These are phyloP conservation scores for Tricladium varicosporioides DNA, from an alignment of 2,329 filamentous ascomycete species.

Conservation along the genomic window DNA sequence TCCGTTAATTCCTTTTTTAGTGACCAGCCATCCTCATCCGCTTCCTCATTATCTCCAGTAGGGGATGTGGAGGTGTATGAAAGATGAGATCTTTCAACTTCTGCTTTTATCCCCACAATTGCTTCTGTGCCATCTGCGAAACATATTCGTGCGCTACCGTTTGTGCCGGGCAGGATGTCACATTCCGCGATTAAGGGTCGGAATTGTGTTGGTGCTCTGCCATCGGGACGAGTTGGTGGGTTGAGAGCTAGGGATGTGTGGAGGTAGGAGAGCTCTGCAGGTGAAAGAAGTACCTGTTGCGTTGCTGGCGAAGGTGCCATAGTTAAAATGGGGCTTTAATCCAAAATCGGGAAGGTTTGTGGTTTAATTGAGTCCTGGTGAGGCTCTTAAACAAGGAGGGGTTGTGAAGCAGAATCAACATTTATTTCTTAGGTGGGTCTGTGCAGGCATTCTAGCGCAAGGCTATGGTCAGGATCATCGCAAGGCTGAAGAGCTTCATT, in stretches of 20 bases:
- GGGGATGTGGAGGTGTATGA: slow-evolving; percentile 27
- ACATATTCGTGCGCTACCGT: slow-evolving; percentile 90
- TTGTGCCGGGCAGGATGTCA: slow-evolving; percentile 82
- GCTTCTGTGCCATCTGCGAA: slow-evolving; percentile 96
- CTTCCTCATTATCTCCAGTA: slow-evolving; percentile 36
- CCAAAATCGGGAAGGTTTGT: not conserved
- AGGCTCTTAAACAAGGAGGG: not conserved
- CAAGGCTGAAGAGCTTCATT: slow-evolving; percentile 6
- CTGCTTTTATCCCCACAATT: slow-evolving; percentile 91
- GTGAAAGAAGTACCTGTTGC: slow-evolving; percentile 76
- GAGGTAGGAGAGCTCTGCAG: slow-evolving; percentile 93
- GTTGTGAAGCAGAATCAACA: not conserved
- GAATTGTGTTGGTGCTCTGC: slow-evolving; percentile 79
- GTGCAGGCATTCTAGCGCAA: slow-evolving; percentile 9
- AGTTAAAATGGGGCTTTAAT: too few species aligned
- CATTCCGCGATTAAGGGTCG: slow-evolving; percentile 88
- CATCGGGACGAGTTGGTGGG: slow-evolving; percentile 88
- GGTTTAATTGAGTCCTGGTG: not conserved
- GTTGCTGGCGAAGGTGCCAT: not conserved
- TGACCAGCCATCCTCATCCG: slow-evolving; percentile 29
- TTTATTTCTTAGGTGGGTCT: not conserved
- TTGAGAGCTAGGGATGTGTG: slow-evolving; percentile 78
- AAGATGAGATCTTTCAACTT: slow-evolving; percentile 71
- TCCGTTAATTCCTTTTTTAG: slow-evolving; percentile 34
- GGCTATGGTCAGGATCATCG: not conserved